These are phyloP conservation scores for Candida yuanshanica DNA, from an alignment of 805 yeast species.

Conservation along the genomic window DNA sequence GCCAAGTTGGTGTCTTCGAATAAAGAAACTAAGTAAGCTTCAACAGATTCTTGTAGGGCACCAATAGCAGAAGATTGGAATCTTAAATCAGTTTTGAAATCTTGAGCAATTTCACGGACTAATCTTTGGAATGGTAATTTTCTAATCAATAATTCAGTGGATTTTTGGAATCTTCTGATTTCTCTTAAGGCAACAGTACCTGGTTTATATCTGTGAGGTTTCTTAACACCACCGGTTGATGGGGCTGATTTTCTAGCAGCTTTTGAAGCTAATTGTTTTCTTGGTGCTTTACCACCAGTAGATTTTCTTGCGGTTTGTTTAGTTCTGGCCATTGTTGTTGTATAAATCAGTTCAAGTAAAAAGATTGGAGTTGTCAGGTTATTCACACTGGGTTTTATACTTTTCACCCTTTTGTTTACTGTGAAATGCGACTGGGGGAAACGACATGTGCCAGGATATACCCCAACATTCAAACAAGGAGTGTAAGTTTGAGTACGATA, in stretches of 20 bases:
- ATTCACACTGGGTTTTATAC: not conserved
- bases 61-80: slow-evolving; percentile 97
- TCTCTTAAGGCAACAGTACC: slow-evolving; percentile 96
- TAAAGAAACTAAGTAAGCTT: slow-evolving; percentile 92
- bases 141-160: slow-evolving; percentile 91
- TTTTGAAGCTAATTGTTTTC: slow-evolving; percentile 88
- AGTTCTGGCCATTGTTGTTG: slow-evolving; percentile 74
- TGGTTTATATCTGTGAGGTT: slow-evolving; percentile 95
- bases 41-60: slow-evolving; percentile 98
- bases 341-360: not conserved
- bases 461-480: no score
- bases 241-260: slow-evolving; percentile 94
- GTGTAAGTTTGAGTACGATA: no score
- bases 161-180: slow-evolving; percentile 95
- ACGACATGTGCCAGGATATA: not conserved
- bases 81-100: slow-evolving; percentile 87
- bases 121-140: slow-evolving; percentile 96
- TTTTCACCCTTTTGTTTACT: slow-evolving; percentile 1
- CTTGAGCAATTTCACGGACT: slow-evolving; percentile 94
- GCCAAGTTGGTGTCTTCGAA: slow-evolving; percentile 98
- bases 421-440: not conserved
- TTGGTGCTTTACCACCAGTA: slow-evolving; percentile 95
- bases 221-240: slow-evolving; percentile 88
- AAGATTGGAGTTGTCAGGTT: not conserved
- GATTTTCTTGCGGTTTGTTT: slow-evolving; percentile 93